Evolutionary conservation across 805 yeast genomes (phyloP).

Genomic region (Wickerhamomyces hampshirensis): DNA sequence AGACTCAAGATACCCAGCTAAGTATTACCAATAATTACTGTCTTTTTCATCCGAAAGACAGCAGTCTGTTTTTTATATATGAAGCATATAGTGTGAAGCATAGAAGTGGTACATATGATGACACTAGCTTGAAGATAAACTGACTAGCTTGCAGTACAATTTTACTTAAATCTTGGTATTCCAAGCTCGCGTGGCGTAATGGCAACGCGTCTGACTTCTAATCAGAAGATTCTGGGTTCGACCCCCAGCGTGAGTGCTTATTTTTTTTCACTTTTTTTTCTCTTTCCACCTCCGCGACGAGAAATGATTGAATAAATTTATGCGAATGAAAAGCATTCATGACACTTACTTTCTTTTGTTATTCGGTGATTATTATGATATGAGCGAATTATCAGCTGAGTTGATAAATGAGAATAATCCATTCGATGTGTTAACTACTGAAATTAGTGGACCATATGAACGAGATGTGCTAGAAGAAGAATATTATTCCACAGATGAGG

Average conservation of each 20-base stretch:
- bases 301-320: no score
- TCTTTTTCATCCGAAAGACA: no score
- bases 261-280: not conserved
- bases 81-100: no score
- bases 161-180: no score
- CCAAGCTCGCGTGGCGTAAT: conserved; percentile 54
- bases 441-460: not conserved
- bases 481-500: conserved; percentile 5
- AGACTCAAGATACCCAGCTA: no score
- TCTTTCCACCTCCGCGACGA: no score
- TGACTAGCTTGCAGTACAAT: no score
- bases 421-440: not conserved
- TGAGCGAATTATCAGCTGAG: not conserved
- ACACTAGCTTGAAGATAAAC: no score
- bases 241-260: conserved; percentile 49
- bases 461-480: not conserved
- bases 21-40: no score
- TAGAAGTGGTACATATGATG: no score
- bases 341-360: not conserved
- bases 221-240: conserved; percentile 53
- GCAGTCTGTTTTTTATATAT: no score
- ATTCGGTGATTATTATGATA: not conserved
- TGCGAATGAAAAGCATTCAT: not conserved
- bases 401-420: not conserved
- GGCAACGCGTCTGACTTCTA: conserved; percentile 55